Evolutionary conservation across 2,329 filamentous ascomycete genomes (phyloP).

Genomic region (Zymoseptoria pseudotritici): DNA sequence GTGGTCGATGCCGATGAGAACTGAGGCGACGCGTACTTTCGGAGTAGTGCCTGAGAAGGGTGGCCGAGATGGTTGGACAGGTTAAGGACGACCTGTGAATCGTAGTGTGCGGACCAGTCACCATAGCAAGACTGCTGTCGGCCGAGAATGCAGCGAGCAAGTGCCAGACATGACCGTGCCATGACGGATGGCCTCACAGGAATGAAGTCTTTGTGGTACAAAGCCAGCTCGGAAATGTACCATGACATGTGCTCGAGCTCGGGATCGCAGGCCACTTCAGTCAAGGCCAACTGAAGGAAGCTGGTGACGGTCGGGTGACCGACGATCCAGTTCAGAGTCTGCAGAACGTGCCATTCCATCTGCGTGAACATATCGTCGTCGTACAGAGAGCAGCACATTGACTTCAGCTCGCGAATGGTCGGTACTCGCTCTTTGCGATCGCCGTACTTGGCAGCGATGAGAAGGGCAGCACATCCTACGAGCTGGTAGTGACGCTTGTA

Average conservation of each 20-base stretch:
- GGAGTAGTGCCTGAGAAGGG: slow-evolving; percentile 58
- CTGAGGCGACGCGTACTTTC: slow-evolving; percentile 62
- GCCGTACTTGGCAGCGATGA: slow-evolving; percentile 97
- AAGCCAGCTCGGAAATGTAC: slow-evolving; percentile 88
- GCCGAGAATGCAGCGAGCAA: slow-evolving; percentile 78
- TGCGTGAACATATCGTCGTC: slow-evolving; percentile 99
- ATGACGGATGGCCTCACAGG: slow-evolving; percentile 85
- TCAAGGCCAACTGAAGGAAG: slow-evolving; percentile 80
- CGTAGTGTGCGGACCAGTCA: slow-evolving; percentile 66
- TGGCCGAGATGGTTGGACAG: slow-evolving; percentile 59
- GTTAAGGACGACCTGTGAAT: slow-evolving; percentile 58
- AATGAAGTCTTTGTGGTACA: slow-evolving; percentile 96
- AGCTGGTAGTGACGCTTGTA: slow-evolving; percentile 99
- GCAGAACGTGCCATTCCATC: slow-evolving; percentile 99
- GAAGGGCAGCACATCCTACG: slow-evolving; percentile 87
- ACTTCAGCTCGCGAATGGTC: slow-evolving; percentile 92
- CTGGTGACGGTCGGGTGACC: slow-evolving; percentile 93
- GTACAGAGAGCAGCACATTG: slow-evolving; percentile 98
- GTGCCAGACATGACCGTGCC: slow-evolving; percentile 76
- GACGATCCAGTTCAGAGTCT: slow-evolving; percentile 92
- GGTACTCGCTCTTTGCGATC: slow-evolving; percentile 99
- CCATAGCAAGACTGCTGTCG: slow-evolving; percentile 64
- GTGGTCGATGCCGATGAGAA: slow-evolving; percentile 57
- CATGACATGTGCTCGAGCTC: slow-evolving; percentile 92
- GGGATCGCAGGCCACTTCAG: slow-evolving; percentile 65